These are phyloP conservation scores for Melampsora americana DNA, from an alignment of 1,284 basidiomycete species.

Conservation along the genomic window DNA sequence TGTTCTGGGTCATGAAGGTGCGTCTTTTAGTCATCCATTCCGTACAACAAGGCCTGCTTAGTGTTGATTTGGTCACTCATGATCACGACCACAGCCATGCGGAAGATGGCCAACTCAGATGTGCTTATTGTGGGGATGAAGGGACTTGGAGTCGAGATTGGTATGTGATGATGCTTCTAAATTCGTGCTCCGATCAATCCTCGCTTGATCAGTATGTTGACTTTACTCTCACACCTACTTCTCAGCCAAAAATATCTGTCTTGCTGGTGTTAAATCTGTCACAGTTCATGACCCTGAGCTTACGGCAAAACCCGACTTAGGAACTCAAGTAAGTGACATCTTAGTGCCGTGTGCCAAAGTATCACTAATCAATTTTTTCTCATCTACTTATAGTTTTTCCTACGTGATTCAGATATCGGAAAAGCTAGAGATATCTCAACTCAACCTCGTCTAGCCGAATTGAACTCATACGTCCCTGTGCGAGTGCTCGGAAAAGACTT, in stretches of 20 bases:
- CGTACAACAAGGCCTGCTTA: background rate
- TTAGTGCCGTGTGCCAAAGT: slow-evolving; percentile 1
- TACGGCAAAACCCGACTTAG: slow-evolving; percentile 79
- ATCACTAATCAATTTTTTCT: slow-evolving; percentile 10
- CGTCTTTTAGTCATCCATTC: slow-evolving; percentile 44
- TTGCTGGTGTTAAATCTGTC: slow-evolving; percentile 97
- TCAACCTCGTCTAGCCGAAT: slow-evolving; percentile 82
- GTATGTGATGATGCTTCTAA: slow-evolving; percentile 57
- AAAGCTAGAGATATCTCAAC: slow-evolving; percentile 82
- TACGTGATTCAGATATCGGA: slow-evolving; percentile 81
- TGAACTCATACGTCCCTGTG: slow-evolving; percentile 95
- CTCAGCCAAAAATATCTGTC: slow-evolving; percentile 89
- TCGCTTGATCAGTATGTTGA: background rate
- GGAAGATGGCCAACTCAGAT: slow-evolving; percentile 95
- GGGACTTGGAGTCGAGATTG: slow-evolving; percentile 94
- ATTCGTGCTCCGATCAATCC: slow-evolving; percentile 16
- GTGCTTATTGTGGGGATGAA: slow-evolving; percentile 90
- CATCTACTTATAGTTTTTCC: slow-evolving; percentile 71
- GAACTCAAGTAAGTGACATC: slow-evolving; percentile 70
- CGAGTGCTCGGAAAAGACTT: slow-evolving; percentile 9
- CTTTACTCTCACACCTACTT: slow-evolving; percentile 25
- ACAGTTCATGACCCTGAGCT: slow-evolving; percentile 92
- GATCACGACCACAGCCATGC: slow-evolving; percentile 68
- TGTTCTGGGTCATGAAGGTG: slow-evolving; percentile 92
- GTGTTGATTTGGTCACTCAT: background rate